phyloP scores from a whole-genome alignment of 176 grass and related monocot genomes.

The Ensete glaucum region DNA sequence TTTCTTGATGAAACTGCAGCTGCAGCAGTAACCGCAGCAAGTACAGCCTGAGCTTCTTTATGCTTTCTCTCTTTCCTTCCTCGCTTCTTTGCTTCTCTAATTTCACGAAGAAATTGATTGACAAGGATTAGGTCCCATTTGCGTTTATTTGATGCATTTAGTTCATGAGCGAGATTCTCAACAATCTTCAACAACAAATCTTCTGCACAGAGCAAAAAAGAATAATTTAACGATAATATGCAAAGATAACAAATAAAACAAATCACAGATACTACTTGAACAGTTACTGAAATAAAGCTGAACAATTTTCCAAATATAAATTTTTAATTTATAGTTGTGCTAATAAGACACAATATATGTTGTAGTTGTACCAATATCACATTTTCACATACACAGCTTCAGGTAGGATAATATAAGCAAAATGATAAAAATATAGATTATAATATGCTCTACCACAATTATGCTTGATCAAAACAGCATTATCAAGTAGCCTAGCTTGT shows the following conservation, averaged over 20 bases:
- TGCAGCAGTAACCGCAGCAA: constrained; percentile 81
- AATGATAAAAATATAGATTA: background rate
- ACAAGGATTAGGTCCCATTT: constrained; percentile 95
- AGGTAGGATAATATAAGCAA: too few species aligned
- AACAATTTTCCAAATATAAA: too few species aligned
- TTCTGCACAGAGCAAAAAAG: constrained; percentile 30
- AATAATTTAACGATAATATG: background rate
- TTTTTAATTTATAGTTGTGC: background rate
- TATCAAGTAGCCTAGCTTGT: constrained; percentile 84
- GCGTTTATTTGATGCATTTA: constrained; percentile 50
- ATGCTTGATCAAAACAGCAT: constrained; percentile 54
- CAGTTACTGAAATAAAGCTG: background rate
- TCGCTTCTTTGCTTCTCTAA: constrained; percentile 95
- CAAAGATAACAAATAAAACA: background rate
- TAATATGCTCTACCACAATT: constrained; percentile 44
- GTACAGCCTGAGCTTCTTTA: constrained; percentile 94
- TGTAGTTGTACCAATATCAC: background rate
- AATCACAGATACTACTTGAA: background rate
- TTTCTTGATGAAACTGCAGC: constrained; percentile 72
- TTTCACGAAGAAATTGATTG: constrained; percentile 84
- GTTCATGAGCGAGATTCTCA: constrained; percentile 58
- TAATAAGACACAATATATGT: background rate
- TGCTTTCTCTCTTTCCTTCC: constrained; percentile 94
- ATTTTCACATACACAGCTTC: background rate
- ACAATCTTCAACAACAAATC: constrained; percentile 65